Conservation (phyloP, 163 green algal species). For the Trebouxia gelatinosa region DNA sequence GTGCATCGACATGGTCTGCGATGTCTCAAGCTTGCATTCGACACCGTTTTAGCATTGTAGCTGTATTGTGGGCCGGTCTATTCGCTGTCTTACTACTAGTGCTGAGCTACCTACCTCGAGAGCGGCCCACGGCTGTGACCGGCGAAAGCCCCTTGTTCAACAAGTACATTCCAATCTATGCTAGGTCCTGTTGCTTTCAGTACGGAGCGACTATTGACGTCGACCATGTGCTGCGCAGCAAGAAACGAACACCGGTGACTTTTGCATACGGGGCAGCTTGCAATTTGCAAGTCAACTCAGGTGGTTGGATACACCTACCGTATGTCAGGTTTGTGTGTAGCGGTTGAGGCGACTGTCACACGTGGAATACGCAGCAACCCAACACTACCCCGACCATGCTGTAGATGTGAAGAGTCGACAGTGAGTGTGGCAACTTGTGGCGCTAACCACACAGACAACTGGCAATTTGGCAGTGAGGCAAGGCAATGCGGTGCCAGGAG, state of each 20-base stretch:
- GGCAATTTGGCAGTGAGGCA: constrained; percentile 33
- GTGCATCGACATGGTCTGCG: no score
- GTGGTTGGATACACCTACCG: constrained; percentile 9
- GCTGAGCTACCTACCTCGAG: no score
- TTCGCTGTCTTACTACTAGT: no score
- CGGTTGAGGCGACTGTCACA: no score
- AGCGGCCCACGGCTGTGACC: no score
- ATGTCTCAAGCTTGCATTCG: no score
- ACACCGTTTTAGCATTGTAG: no score
- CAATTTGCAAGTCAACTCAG: constrained; percentile 23
- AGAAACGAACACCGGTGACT: not conserved
- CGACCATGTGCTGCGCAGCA: not conserved
- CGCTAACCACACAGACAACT: constrained; percentile 26
- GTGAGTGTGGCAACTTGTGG: constrained; percentile 34
- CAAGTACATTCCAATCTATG: no score
- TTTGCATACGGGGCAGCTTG: constrained; percentile 29
- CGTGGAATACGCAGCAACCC: not conserved
- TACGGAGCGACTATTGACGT: no score
- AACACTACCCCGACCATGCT: not conserved
- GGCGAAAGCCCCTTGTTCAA: no score
- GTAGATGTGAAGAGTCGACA: constrained; percentile 24
- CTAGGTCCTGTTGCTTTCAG: no score
- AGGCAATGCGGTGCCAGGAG: constrained; percentile 31
- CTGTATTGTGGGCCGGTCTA: no score
- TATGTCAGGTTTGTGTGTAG: constrained; percentile 28